Evolutionary conservation across 2,329 filamentous ascomycete genomes (phyloP).

Genomic region (Ramularia collo-cygni): DNA sequence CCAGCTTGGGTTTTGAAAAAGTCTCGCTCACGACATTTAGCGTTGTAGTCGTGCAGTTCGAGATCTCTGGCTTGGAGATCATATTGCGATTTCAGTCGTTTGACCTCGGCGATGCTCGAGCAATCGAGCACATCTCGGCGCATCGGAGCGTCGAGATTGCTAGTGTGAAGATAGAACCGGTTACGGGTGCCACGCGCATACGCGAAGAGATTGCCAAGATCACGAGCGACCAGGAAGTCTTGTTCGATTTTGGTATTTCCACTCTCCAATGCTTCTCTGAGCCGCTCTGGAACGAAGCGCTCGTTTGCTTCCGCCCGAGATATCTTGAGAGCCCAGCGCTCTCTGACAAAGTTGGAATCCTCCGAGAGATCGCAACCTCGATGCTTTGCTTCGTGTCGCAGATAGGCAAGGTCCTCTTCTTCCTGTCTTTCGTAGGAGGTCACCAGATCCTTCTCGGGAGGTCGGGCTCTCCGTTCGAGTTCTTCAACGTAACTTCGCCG

Average conservation of each 20-base stretch:
- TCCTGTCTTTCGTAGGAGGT: too few species aligned
- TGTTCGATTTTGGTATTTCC: constrained; percentile 3
- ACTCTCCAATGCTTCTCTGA: constrained; percentile 2
- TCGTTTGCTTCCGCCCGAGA: constrained; percentile 1
- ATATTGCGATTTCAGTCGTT: constrained; percentile 7
- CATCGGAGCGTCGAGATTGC: constrained; percentile 10
- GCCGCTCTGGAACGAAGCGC: constrained; percentile 4
- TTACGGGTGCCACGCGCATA: constrained; percentile 8
- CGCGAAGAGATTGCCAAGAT: constrained; percentile 11
- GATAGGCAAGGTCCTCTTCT: too few species aligned
- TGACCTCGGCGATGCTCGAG: constrained; percentile 5
- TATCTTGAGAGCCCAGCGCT: constrained; percentile 11
- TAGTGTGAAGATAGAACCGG: constrained; percentile 8
- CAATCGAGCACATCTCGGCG: constrained; percentile 9
- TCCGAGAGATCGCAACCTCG: too few species aligned
- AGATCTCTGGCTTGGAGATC: constrained; percentile 7
- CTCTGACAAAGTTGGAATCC: constrained; percentile 6
- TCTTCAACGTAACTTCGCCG: too few species aligned
- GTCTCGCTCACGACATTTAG: too few species aligned
- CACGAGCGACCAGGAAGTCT: constrained; percentile 12
- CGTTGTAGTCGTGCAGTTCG: constrained; percentile 9
- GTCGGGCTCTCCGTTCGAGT: too few species aligned
- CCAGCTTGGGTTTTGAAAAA: too few species aligned
- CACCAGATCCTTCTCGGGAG: too few species aligned
- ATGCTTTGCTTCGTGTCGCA: too few species aligned